Evolutionary conservation across 192 early-diverging fungal species (phyloP).

Genomic region (Podochytrium sp.): DNA sequence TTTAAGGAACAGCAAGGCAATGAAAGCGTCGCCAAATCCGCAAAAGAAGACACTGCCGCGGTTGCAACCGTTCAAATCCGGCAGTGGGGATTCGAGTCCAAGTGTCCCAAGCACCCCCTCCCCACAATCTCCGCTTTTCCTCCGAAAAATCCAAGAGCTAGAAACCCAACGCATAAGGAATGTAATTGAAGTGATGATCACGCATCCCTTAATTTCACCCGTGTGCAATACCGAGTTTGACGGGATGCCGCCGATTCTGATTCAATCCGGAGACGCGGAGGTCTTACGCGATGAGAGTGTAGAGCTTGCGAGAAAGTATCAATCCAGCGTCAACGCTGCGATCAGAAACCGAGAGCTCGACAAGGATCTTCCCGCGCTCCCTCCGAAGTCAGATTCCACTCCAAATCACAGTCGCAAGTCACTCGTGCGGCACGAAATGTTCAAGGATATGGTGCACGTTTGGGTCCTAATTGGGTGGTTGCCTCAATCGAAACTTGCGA

Average conservation of each 20-base stretch:
- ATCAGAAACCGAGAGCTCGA: not conserved
- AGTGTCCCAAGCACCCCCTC: not conserved
- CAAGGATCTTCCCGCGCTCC: not conserved
- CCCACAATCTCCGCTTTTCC: not conserved
- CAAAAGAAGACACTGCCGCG: not conserved
- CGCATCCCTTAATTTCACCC: slow-evolving; percentile 51
- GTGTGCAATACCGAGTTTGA: slow-evolving; percentile 39
- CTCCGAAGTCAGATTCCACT: too few species aligned
- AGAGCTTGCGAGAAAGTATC: slow-evolving; percentile 45
- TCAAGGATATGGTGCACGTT: slow-evolving; percentile 54
- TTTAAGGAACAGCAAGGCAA: not conserved
- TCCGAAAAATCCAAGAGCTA: not conserved
- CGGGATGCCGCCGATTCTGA: slow-evolving; percentile 46
- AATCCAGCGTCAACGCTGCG: not conserved
- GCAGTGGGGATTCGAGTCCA: not conserved
- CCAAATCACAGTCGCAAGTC: slow-evolving; percentile 1
- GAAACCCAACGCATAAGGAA: slow-evolving; percentile 21
- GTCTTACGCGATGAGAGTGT: slow-evolving; percentile 50
- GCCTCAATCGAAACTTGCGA: not conserved
- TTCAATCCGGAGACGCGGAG: slow-evolving; percentile 50
- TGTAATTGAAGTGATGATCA: slow-evolving; percentile 37
- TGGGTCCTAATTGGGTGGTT: slow-evolving; percentile 39
- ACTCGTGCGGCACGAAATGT: slow-evolving; percentile 49
- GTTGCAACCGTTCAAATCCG: not conserved
- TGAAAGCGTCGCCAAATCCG: not conserved